Conservation (phyloP, 1,284 basidiomycete species). For the Cystobasidium sp. region DNA sequence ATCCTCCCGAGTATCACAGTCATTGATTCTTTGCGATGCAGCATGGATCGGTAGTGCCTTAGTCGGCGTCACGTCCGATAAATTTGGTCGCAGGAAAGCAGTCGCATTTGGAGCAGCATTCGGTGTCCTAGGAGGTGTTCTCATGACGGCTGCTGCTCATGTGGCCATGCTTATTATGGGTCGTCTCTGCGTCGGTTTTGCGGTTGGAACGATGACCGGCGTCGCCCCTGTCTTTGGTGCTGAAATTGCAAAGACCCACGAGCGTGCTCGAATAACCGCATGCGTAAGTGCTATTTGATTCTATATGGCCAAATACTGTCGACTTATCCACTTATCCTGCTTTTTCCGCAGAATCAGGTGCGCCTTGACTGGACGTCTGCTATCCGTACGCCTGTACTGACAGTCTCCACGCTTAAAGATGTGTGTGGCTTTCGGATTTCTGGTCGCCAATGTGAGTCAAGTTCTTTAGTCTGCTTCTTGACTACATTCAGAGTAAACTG, state of each 20-base stretch:
- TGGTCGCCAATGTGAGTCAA: conserved; percentile 16
- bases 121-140: conserved; percentile 20
- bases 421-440: conserved; percentile 34
- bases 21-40: background rate
- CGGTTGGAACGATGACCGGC: conserved; percentile 41
- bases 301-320: too few species aligned
- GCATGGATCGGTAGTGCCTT: conserved; percentile 31
- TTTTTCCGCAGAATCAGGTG: conserved; percentile 9
- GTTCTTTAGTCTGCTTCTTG: background rate
- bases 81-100: conserved; percentile 20
- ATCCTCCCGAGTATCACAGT: too few species aligned
- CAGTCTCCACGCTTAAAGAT: background rate
- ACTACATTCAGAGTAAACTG: background rate
- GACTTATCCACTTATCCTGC: too few species aligned
- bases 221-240: conserved; percentile 35
- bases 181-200: conserved; percentile 28
- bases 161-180: conserved; percentile 36
- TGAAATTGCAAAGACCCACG: conserved; percentile 40
- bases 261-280: conserved; percentile 31
- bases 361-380: background rate
- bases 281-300: too few species aligned
- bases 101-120: conserved; percentile 20
- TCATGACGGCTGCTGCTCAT: conserved; percentile 39
- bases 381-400: background rate
- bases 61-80: conserved; percentile 22